These are phyloP conservation scores for Fusarium bactridioides DNA, from an alignment of 2,329 filamentous ascomycete species.

Conservation along the genomic window DNA sequence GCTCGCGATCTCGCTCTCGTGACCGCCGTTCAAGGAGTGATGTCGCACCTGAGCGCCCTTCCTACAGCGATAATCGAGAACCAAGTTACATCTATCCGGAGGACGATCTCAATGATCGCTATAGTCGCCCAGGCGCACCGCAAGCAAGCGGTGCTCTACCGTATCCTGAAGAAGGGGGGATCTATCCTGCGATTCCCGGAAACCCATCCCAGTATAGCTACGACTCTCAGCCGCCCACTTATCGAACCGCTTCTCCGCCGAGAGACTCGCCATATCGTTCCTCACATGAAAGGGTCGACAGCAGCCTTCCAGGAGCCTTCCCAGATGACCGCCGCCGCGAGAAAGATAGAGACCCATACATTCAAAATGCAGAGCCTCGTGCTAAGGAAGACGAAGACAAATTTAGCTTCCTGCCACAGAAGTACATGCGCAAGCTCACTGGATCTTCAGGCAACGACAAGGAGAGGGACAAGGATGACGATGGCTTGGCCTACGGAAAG, in stretches of 20 bases:
- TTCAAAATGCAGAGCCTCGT: slow-evolving; percentile 15
- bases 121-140: slow-evolving; percentile 46
- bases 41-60: slow-evolving; percentile 41
- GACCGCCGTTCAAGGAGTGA: slow-evolving; percentile 46
- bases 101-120: slow-evolving; percentile 52
- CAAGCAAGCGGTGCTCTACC: slow-evolving; percentile 46
- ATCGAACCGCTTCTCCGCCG: slow-evolving; percentile 48
- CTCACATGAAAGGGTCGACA: slow-evolving; percentile 48
- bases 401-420: slow-evolving; percentile 57
- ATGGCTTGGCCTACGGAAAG: slow-evolving; percentile 61
- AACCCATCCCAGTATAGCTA: slow-evolving; percentile 50
- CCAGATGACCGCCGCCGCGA: slow-evolving; percentile 45
- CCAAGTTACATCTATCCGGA: slow-evolving; percentile 53
- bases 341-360: slow-evolving; percentile 37
- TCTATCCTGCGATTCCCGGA: slow-evolving; percentile 50
- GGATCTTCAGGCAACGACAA: slow-evolving; percentile 42
- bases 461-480: slow-evolving; percentile 53
- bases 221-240: slow-evolving; percentile 46
- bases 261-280: slow-evolving; percentile 48
- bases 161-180: slow-evolving; percentile 51
- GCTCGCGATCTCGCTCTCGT: slow-evolving; percentile 57
- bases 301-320: slow-evolving; percentile 45
- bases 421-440: slow-evolving; percentile 53
- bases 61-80: slow-evolving; percentile 52
- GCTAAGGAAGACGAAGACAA: slow-evolving; percentile 46